Evolutionary conservation across 495 filamentous ascomycete genomes (phyloP).

Genomic region (Eremomyces bilateralis): DNA sequence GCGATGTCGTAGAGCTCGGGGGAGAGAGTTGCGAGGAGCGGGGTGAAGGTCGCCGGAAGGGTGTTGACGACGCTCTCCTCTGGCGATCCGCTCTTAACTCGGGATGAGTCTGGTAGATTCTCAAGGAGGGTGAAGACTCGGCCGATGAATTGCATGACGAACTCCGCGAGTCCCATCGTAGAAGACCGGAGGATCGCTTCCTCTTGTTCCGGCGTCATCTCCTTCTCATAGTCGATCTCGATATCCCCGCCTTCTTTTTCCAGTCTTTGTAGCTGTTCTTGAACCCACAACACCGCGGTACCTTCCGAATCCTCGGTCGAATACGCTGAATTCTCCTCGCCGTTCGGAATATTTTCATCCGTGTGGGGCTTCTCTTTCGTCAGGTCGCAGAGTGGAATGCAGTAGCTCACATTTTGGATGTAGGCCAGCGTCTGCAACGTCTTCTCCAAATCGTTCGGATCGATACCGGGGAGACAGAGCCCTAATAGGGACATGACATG

Average conservation of each 20-base stretch:
- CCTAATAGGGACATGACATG: constrained; percentile 86
- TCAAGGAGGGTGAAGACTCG: constrained; percentile 89
- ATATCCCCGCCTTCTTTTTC: constrained; percentile 69
- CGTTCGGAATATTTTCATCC: constrained; percentile 11
- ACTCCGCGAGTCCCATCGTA: constrained; percentile 81
- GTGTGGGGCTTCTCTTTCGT: constrained; percentile 25
- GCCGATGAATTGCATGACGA: constrained; percentile 70
- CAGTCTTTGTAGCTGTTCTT: constrained; percentile 78
- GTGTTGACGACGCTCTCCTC: constrained; percentile 97
- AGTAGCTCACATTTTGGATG: constrained; percentile 86
- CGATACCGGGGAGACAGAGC: constrained; percentile 81
- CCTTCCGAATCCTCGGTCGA: constrained; percentile 2
- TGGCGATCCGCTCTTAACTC: constrained; percentile 70
- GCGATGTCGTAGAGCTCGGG: constrained; percentile 85
- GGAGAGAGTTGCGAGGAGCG: constrained; percentile 75
- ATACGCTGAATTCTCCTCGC: no score
- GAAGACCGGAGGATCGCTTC: constrained; percentile 86
- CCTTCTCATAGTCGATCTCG: constrained; percentile 62
- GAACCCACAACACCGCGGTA: constrained; percentile 83
- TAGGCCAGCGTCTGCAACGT: constrained; percentile 85
- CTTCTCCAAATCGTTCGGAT: constrained; percentile 95
- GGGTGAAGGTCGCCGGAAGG: constrained; percentile 75
- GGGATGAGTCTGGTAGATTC: constrained; percentile 77
- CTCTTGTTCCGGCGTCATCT: constrained; percentile 70
- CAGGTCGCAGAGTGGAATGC: constrained; percentile 73